Percentiles rank a stretch among this genome's conserved stretches.
Evolutionary conservation across 805 yeast species (phyloP).

Genomic region (Candida sonorensis): DNA sequence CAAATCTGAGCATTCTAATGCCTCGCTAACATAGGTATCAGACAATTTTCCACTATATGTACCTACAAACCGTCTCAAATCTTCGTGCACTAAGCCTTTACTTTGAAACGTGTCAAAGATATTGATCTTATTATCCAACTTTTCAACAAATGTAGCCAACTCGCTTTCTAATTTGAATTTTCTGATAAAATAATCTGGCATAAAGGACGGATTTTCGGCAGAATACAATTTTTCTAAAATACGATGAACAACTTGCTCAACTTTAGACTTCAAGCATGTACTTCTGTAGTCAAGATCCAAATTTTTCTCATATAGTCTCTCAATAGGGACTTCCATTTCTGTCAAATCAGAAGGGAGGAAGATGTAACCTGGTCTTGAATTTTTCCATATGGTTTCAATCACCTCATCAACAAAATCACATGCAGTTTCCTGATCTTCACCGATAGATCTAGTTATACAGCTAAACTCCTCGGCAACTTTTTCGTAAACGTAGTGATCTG

Average conservation of each 20-base stretch:
- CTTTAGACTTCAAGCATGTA: slow-evolving; percentile 12
- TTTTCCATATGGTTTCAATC: slow-evolving; percentile 44
- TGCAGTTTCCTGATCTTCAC: slow-evolving; percentile 37
- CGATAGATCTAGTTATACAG: slow-evolving; percentile 46
- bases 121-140: slow-evolving; percentile 30
- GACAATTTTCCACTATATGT: slow-evolving; percentile 33
- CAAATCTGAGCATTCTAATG: slow-evolving; percentile 52
- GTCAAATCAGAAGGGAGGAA: slow-evolving; percentile 71
- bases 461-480: slow-evolving; percentile 49
- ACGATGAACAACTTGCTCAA: slow-evolving; percentile 17
- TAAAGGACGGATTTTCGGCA: slow-evolving; percentile 31
- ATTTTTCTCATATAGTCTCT: slow-evolving; percentile 27
- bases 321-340: slow-evolving; percentile 40
- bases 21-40: slow-evolving; percentile 25
- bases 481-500: slow-evolving; percentile 65
- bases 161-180: slow-evolving; percentile 30
- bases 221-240: slow-evolving; percentile 33
- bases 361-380: slow-evolving; percentile 77
- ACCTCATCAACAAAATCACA: slow-evolving; percentile 66
- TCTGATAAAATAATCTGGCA: slow-evolving; percentile 35
- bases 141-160: slow-evolving; percentile 25
- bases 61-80: slow-evolving; percentile 36
- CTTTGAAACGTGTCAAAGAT: slow-evolving; percentile 34
- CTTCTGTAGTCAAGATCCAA: slow-evolving; percentile 17
- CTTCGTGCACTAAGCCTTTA: slow-evolving; percentile 35